Conservation (phyloP, 345 rosid genomes). For the Luvunga scandens region DNA sequence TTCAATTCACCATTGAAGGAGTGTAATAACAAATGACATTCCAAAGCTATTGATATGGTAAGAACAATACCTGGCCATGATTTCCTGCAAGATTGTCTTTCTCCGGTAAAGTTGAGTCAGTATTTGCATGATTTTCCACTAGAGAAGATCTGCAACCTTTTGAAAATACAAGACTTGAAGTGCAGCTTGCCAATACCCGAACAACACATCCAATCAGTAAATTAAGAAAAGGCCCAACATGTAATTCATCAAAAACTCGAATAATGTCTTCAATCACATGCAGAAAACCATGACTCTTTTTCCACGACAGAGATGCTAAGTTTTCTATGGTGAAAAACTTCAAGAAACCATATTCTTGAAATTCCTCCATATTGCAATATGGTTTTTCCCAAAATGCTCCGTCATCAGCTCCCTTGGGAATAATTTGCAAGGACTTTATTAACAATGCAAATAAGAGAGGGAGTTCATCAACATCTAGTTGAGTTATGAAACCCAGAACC, state of each 20-base stretch:
- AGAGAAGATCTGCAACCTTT: constrained; percentile 34
- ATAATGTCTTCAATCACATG: constrained; percentile 81
- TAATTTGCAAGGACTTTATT: constrained; percentile 65
- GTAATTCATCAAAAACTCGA: constrained; percentile 73
- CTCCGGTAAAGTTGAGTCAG: constrained; percentile 24
- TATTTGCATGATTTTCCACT: constrained; percentile 14
- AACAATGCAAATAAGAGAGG: constrained; percentile 74
- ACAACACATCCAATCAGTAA: constrained; percentile 85
- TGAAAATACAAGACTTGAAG: constrained; percentile 39
- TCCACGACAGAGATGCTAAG: constrained; percentile 56
- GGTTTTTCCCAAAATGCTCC: constrained; percentile 39
- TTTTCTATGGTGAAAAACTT: constrained; percentile 58
- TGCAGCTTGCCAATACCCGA: constrained; percentile 57
- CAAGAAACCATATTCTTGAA: constrained; percentile 44
- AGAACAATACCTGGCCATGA: constrained; percentile 46
- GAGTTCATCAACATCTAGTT: constrained; percentile 67
- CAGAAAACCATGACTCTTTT: constrained; percentile 74
- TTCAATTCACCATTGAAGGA: constrained; percentile 2
- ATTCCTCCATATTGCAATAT: constrained; percentile 37
- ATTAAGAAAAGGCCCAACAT: constrained; percentile 66
- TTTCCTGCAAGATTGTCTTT: constrained; percentile 26
- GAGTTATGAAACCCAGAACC: constrained; percentile 75
- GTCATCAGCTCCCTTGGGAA: constrained; percentile 49
- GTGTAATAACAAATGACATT: not conserved
- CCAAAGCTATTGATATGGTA: not conserved